Conservation (phyloP, 257 asterid genomes). For the Forsythia suspensa region DNA sequence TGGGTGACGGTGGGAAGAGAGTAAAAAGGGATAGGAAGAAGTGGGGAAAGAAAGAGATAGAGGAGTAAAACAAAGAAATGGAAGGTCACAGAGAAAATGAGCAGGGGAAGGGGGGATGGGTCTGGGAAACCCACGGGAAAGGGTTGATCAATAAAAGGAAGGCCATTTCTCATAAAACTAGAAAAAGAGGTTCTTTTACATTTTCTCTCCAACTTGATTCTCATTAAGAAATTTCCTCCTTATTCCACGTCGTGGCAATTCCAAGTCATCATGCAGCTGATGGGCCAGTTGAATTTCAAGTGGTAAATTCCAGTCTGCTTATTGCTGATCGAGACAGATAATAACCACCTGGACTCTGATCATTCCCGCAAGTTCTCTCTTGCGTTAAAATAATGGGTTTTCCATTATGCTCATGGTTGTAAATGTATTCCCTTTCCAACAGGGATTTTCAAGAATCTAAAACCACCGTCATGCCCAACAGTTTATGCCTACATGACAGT, state of each 20-base stretch:
- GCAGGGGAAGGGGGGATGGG: background rate
- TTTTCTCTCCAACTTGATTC: background rate
- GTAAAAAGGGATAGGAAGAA: background rate
- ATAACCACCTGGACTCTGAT: background rate
- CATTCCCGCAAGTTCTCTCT: background rate
- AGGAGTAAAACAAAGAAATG: background rate
- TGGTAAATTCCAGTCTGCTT: background rate
- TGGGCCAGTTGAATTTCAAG: background rate
- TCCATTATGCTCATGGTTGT: background rate
- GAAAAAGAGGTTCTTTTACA: background rate
- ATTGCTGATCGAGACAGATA: background rate
- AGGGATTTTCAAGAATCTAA: background rate
- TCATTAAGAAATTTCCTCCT: background rate
- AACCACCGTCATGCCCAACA: background rate
- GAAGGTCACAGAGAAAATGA: background rate
- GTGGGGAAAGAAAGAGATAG: background rate
- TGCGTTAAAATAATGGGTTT: background rate
- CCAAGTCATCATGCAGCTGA: background rate
- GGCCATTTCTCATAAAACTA: background rate
- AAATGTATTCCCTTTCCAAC: background rate
- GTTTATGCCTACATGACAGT: background rate
- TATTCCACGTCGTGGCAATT: background rate
- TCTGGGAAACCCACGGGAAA: background rate
- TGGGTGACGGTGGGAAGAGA: background rate
- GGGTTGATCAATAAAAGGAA: background rate